A percentile compares a stretch with the other conserved stretches of the same genome.
These are phyloP conservation scores for Volvox africanus DNA, from an alignment of 139 green algal genomes.

Conservation along the genomic window DNA sequence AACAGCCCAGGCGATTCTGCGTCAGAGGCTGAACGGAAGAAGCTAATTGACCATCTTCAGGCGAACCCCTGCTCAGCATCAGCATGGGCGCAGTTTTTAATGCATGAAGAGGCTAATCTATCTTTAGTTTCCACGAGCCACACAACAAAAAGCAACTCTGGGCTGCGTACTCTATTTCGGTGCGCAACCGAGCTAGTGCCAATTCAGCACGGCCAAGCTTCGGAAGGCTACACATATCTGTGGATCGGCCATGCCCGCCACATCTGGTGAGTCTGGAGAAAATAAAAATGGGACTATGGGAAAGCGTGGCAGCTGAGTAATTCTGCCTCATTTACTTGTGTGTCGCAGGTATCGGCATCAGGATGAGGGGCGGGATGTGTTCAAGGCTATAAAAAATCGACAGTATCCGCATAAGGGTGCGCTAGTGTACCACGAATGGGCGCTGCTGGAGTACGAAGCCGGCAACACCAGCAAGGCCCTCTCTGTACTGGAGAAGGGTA, in stretches of 20 bases:
- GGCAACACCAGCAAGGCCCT: constrained; percentile 74
- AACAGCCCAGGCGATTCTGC: background rate
- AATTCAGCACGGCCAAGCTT: constrained; percentile 64
- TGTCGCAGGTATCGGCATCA: constrained; percentile 59
- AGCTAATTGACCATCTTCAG: constrained; percentile 59
- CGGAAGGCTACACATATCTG: constrained; percentile 77
- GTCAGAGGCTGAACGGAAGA: constrained; percentile 25
- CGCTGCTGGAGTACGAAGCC: constrained; percentile 72
- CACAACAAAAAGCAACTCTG: background rate
- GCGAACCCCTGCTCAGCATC: constrained; percentile 56
- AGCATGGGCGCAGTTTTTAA: constrained; percentile 72
- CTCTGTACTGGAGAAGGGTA: constrained; percentile 72
- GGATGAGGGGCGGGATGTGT: constrained; percentile 89
- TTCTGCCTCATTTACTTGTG: no score
- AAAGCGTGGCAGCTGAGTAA: no score
- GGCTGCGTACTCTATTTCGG: constrained; percentile 72
- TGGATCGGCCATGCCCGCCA: constrained; percentile 85
- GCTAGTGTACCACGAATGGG: constrained; percentile 85
- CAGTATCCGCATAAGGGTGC: constrained; percentile 35
- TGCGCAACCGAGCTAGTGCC: constrained; percentile 81
- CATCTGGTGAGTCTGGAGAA: constrained; percentile 72
- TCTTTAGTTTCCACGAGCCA: background rate
- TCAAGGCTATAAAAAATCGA: constrained; percentile 89
- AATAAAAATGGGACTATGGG: background rate
- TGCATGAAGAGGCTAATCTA: constrained; percentile 60